These are phyloP conservation scores for Boletus mariae DNA, from an alignment of 1,284 basidiomycete genomes.

Conservation along the genomic window DNA sequence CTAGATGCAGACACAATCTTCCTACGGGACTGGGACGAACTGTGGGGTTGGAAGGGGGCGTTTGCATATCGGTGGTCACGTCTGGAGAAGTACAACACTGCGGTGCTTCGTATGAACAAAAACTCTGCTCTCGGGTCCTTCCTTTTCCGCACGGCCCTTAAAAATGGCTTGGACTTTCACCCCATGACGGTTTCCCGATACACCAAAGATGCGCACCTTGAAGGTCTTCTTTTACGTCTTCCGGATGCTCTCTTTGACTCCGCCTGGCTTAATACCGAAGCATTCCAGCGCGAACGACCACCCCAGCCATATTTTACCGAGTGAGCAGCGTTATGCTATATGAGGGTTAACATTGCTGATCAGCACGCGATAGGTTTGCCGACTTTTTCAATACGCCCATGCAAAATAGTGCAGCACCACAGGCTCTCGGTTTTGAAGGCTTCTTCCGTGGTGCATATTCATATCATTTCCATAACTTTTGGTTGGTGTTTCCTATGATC, in stretches of 20 bases:
- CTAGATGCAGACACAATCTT: slow-evolving; percentile 86
- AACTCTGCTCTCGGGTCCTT: slow-evolving; percentile 78
- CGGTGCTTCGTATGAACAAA: slow-evolving; percentile 81
- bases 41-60: slow-evolving; percentile 85
- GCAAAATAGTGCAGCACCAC: slow-evolving; percentile 64
- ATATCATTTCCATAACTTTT: slow-evolving; percentile 86
- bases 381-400: slow-evolving; percentile 80
- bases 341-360: slow-evolving; percentile 1
- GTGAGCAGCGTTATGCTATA: slow-evolving; percentile 40
- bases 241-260: slow-evolving; percentile 87
- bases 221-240: slow-evolving; percentile 68
- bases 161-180: slow-evolving; percentile 83
- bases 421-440: slow-evolving; percentile 76
- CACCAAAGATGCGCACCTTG: slow-evolving; percentile 72
- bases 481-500: slow-evolving; percentile 40
- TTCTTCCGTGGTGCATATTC: slow-evolving; percentile 86
- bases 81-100: slow-evolving; percentile 81
- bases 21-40: slow-evolving; percentile 87
- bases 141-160: slow-evolving; percentile 80
- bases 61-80: slow-evolving; percentile 87
- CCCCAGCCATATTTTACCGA: slow-evolving; percentile 81
- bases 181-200: slow-evolving; percentile 83
- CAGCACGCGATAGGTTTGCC: slow-evolving; percentile 46
- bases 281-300: slow-evolving; percentile 77
- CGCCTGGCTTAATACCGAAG: slow-evolving; percentile 83